Conservation (phyloP, 371 early-diverging fungal species). For the Lichtheimia corymbifera region DNA sequence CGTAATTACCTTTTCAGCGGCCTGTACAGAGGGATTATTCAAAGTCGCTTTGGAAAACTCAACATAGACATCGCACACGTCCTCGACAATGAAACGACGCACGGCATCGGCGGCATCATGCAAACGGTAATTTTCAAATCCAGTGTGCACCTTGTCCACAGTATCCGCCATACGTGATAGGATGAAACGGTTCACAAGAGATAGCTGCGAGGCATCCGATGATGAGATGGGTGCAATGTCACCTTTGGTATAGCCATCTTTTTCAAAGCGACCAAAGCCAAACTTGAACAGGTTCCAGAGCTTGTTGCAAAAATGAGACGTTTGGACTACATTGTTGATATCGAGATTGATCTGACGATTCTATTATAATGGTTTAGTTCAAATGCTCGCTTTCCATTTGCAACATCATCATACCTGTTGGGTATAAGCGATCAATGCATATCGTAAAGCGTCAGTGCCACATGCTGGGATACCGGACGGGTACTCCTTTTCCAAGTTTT, state of each 20-base stretch:
- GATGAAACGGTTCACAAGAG: conserved; percentile 85
- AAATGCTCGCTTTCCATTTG: too few species aligned
- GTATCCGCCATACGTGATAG: conserved; percentile 82
- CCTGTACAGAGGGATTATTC: conserved; percentile 34
- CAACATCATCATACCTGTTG: conserved; percentile 54
- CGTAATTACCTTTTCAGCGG: conserved; percentile 37
- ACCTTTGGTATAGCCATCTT: conserved; percentile 21
- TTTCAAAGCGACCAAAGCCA: conserved; percentile 56
- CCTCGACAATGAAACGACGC: conserved; percentile 89
- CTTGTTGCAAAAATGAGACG: conserved; percentile 97
- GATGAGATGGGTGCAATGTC: not conserved
- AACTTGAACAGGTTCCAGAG: conserved; percentile 96
- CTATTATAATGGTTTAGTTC: conserved; percentile 12
- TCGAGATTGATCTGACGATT: conserved; percentile 97
- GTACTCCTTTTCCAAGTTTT: conserved; percentile 81
- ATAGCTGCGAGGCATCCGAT: conserved; percentile 28
- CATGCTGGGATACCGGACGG: conserved; percentile 95
- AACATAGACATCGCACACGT: conserved; percentile 96
- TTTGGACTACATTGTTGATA: conserved; percentile 90
- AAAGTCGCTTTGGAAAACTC: conserved; percentile 76
- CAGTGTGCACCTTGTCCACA: conserved; percentile 59
- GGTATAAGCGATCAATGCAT: conserved; percentile 87
- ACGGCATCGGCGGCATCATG: conserved; percentile 85
- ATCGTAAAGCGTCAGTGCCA: conserved; percentile 97
- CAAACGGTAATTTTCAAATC: conserved; percentile 76